These are phyloP conservation scores for Arthroderma sp. DNA, from an alignment of 2,329 filamentous ascomycete genomes.

Conservation along the genomic window DNA sequence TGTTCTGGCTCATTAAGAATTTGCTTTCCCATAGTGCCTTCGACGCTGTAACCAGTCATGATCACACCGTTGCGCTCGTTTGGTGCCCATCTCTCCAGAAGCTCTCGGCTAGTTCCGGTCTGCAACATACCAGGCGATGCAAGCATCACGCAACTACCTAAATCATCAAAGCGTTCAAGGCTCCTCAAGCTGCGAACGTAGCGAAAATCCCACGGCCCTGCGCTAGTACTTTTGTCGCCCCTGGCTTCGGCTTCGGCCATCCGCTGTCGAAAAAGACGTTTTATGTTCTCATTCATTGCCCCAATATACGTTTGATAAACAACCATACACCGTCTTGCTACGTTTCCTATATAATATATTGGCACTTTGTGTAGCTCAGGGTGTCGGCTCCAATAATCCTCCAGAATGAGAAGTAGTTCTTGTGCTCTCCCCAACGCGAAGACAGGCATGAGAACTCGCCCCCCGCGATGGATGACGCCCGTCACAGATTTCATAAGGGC, in stretches of 20 bases:
- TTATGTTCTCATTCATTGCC: slow-evolving; percentile 99
- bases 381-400: slow-evolving; percentile 93
- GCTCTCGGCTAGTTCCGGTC: slow-evolving; percentile 82
- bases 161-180: slow-evolving; percentile 88
- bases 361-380: slow-evolving; percentile 77
- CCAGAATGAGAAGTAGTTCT: slow-evolving; percentile 82
- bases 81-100: slow-evolving; percentile 90
- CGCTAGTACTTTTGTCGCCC: slow-evolving; percentile 56
- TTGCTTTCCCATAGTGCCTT: slow-evolving; percentile 95
- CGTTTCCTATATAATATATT: slow-evolving; percentile 94
- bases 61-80: slow-evolving; percentile 96
- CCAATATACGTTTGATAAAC: slow-evolving; percentile 97
- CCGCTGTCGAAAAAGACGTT: slow-evolving; percentile 78
- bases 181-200: slow-evolving; percentile 86
- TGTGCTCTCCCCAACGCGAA: slow-evolving; percentile 91
- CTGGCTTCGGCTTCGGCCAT: slow-evolving; percentile 81
- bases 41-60: slow-evolving; percentile 95
- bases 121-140: slow-evolving; percentile 97
- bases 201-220: slow-evolving; percentile 88
- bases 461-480: slow-evolving; percentile 76
- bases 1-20: slow-evolving; percentile 90
- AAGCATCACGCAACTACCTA: slow-evolving; percentile 92
- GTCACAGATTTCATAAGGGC: slow-evolving; percentile 94
- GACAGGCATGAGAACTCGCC: slow-evolving; percentile 84
- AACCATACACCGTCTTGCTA: slow-evolving; percentile 93